Conservation (phyloP, 2,329 filamentous ascomycete species). For the Ophiostoma pallidulum region DNA sequence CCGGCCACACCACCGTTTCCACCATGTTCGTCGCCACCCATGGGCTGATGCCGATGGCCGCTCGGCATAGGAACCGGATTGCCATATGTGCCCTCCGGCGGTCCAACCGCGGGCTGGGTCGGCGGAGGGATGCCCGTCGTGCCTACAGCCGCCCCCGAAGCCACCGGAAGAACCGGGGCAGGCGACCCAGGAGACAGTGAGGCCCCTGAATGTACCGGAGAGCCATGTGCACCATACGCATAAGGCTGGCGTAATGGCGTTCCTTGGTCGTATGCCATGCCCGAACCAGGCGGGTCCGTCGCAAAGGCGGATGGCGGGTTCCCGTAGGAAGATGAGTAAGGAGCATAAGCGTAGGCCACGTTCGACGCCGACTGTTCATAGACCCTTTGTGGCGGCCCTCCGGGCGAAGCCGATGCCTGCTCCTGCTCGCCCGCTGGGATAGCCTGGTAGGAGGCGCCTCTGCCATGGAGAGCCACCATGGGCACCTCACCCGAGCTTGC, state of each 20-base stretch:
- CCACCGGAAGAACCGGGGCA: neutral
- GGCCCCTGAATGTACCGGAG: neutral
- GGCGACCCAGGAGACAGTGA: constrained; percentile 2
- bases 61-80: neutral
- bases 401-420: neutral
- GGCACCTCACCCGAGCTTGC: constrained; percentile 3
- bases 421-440: constrained; percentile 1
- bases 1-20: neutral
- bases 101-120: neutral
- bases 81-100: too few species aligned
- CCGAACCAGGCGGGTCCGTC: neutral
- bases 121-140: neutral
- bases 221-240: neutral
- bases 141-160: neutral
- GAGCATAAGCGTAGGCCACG: neutral
- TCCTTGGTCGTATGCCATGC: neutral
- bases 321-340: neutral
- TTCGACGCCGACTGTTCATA: neutral
- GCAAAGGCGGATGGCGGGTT: neutral
- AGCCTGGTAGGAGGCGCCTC: neutral
- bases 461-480: neutral
- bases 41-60: neutral
- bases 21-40: neutral
- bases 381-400: neutral
- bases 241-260: neutral